Percentiles rank a stretch among this genome's conserved stretches.
phyloP scores from a whole-genome alignment of 2,329 filamentous ascomycete genomes.

The Calonectria henricotiae region DNA sequence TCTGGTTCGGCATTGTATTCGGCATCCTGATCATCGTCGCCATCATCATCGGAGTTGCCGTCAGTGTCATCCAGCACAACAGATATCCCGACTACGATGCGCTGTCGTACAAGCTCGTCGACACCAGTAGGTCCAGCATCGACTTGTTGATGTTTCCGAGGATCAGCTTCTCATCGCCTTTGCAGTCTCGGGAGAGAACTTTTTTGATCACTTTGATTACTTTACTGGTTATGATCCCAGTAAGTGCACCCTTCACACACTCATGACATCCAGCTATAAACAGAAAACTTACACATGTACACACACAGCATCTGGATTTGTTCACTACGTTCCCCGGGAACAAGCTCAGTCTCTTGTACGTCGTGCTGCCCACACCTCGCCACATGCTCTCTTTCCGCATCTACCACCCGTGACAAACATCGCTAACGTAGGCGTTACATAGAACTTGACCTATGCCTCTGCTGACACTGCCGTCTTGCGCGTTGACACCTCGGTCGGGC shows the following conservation, averaged over 20 bases:
- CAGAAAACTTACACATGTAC: slow-evolving; percentile 25
- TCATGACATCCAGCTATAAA: neutral
- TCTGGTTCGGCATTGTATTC: slow-evolving; percentile 63
- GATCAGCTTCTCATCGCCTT: slow-evolving; percentile 20
- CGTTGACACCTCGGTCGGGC: slow-evolving; percentile 74
- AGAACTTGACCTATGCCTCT: slow-evolving; percentile 77
- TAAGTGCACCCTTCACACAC: slow-evolving; percentile 46
- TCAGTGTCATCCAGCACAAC: slow-evolving; percentile 60
- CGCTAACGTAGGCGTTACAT: neutral
- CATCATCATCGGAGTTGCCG: slow-evolving; percentile 65
- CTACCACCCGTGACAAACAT: neutral
- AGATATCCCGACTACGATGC: slow-evolving; percentile 67
- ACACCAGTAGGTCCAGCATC: slow-evolving; percentile 63
- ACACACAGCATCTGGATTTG: slow-evolving; percentile 63
- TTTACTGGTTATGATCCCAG: slow-evolving; percentile 67
- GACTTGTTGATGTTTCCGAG: too few relatives aligned
- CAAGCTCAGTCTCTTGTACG: slow-evolving; percentile 63
- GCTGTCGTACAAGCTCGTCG: slow-evolving; percentile 65
- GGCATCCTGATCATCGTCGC: slow-evolving; percentile 64
- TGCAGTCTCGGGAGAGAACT: slow-evolving; percentile 65
- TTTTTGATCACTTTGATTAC: slow-evolving; percentile 73
- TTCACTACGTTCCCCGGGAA: slow-evolving; percentile 68
- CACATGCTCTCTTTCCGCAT: neutral
- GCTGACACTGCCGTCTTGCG: slow-evolving; percentile 69
- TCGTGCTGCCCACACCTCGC: neutral